Evolutionary conservation across 1,284 basidiomycete genomes (phyloP).

Genomic region (Papiliotrema laurentii): DNA sequence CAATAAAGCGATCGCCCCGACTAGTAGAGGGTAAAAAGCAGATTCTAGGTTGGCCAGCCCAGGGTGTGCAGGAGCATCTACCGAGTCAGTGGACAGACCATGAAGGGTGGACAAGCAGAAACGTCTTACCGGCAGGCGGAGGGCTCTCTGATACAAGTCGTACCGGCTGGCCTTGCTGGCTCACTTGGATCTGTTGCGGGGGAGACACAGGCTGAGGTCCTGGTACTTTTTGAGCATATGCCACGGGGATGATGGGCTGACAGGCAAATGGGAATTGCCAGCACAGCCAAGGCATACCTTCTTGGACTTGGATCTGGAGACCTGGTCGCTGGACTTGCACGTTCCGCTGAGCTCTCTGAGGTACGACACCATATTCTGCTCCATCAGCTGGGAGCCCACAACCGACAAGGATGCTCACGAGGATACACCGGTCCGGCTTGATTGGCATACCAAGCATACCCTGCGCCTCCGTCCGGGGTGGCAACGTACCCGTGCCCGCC

Average conservation of each 20-base stretch:
- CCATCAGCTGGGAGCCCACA: too few species aligned
- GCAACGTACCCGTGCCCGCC: conserved; percentile 31
- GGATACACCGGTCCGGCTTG: neutral
- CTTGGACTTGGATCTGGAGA: conserved; percentile 23
- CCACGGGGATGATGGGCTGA: conserved; percentile 11
- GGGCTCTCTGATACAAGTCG: too few species aligned
- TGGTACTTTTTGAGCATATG: neutral
- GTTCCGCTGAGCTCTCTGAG: too few species aligned
- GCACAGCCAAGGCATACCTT: conserved; percentile 12
- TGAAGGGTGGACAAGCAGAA: too few species aligned
- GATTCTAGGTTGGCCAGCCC: conserved; percentile 37
- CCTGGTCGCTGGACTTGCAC: conserved; percentile 33
- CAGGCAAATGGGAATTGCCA: conserved; percentile 13
- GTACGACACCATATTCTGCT: too few species aligned
- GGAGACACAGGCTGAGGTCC: too few species aligned
- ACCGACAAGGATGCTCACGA: too few species aligned
- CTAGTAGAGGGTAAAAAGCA: conserved; percentile 40
- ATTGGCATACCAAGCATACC: conserved; percentile 36
- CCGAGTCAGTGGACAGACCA: too few species aligned
- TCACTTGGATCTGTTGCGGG: too few species aligned
- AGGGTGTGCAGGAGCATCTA: too few species aligned
- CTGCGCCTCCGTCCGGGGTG: conserved; percentile 20
- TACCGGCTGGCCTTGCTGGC: too few species aligned
- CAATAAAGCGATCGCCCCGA: conserved; percentile 40
- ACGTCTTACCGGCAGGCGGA: too few species aligned